These are phyloP conservation scores for Nectriaceae sp. DNA, from an alignment of 2,329 filamentous ascomycete genomes.

Conservation along the genomic window DNA sequence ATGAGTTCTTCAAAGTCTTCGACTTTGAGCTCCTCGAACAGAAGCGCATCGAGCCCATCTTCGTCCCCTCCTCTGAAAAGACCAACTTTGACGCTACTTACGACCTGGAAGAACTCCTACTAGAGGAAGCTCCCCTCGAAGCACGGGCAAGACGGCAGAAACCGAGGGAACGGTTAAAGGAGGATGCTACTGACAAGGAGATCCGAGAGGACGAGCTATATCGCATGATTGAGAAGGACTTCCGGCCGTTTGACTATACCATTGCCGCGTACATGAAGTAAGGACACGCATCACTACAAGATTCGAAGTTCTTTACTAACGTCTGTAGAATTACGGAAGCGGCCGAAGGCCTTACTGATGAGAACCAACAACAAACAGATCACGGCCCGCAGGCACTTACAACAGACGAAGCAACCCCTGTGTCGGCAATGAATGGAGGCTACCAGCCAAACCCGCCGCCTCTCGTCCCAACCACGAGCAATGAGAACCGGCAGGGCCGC, in stretches of 20 bases:
- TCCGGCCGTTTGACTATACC: slow-evolving; percentile 95
- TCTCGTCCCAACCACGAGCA: slow-evolving; percentile 27
- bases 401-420: slow-evolving; percentile 50
- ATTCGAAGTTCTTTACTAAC: slow-evolving; percentile 15
- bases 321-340: slow-evolving; percentile 41
- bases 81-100: slow-evolving; percentile 99
- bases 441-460: slow-evolving; percentile 22
- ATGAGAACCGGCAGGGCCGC: slow-evolving; percentile 27
- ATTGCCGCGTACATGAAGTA: slow-evolving; percentile 76
- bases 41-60: slow-evolving; percentile 89
- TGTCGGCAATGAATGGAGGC: slow-evolving; percentile 33
- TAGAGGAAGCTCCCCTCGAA: slow-evolving; percentile 94
- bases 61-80: slow-evolving; percentile 92
- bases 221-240: slow-evolving; percentile 90
- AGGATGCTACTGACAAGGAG: slow-evolving; percentile 93
- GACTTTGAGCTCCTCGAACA: slow-evolving; percentile 83
- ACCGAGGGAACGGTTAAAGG: slow-evolving; percentile 85
- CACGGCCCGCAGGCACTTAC: slow-evolving; percentile 49
- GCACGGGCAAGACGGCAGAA: slow-evolving; percentile 91
- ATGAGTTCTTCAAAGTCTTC: slow-evolving; percentile 85
- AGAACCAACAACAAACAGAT: slow-evolving; percentile 13
- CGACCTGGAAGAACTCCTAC: slow-evolving; percentile 86
- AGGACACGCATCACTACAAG: slow-evolving; percentile 26
- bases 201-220: slow-evolving; percentile 94
- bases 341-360: slow-evolving; percentile 14